Evolutionary conservation across 805 yeast species (phyloP).

Genomic region (Blastobotrys muscicola): DNA sequence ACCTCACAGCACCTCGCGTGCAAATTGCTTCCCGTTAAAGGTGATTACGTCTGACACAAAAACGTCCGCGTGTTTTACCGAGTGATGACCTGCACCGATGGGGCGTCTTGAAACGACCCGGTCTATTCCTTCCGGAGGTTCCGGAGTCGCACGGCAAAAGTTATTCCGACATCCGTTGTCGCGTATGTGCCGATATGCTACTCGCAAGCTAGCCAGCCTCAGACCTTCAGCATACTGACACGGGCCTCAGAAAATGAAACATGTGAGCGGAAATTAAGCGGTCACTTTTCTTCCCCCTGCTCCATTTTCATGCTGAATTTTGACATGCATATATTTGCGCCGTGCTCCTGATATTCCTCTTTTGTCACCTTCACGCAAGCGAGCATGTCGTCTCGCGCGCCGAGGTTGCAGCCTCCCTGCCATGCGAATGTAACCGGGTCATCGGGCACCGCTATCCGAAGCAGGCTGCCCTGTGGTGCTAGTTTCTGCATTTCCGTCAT

Average conservation of each 20-base stretch:
- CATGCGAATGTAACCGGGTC: slow-evolving; percentile 43
- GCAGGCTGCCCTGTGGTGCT: slow-evolving; percentile 25
- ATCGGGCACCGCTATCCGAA: slow-evolving; percentile 25
- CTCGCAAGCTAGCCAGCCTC: too few species aligned
- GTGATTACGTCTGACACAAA: too few species aligned
- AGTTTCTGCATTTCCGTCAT: slow-evolving; percentile 24
- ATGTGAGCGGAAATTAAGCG: background rate
- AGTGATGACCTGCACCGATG: too few species aligned
- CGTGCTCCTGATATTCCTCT: slow-evolving; percentile 81
- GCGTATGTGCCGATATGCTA: too few species aligned
- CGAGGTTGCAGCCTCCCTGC: slow-evolving; percentile 45
- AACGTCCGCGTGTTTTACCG: too few species aligned
- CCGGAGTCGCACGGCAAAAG: too few species aligned
- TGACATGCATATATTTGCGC: slow-evolving; percentile 48
- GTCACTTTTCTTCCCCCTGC: background rate
- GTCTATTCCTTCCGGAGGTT: too few species aligned
- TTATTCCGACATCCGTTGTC: too few species aligned
- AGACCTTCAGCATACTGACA: too few species aligned
- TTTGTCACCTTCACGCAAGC: slow-evolving; percentile 53
- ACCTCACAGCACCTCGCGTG: too few species aligned
- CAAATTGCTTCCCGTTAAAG: too few species aligned
- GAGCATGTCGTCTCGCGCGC: slow-evolving; percentile 27
- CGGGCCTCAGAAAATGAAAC: background rate
- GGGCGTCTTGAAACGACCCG: too few species aligned
- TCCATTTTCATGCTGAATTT: slow-evolving; percentile 27